Percentiles rank a stretch among this genome's conserved stretches.
Conservation (phyloP, 2,329 filamentous ascomycete species). For the Curvularia verruculosa region DNA sequence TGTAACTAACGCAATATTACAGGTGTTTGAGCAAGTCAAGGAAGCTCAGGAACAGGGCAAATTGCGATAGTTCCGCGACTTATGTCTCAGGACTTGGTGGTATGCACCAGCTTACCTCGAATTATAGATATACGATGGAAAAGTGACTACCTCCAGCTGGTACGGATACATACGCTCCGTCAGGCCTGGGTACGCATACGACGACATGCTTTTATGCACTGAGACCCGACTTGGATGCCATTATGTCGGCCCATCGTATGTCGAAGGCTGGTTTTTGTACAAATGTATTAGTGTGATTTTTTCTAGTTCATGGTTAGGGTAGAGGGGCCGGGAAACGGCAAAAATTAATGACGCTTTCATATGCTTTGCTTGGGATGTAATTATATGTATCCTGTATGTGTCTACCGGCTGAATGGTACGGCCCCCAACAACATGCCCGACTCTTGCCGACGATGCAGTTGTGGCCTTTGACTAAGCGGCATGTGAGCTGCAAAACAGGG, state of each 20-base stretch:
- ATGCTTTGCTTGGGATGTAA: background rate
- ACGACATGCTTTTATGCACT: conserved; percentile 24
- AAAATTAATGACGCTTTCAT: conserved; percentile 4
- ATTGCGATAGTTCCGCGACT: conserved; percentile 35
- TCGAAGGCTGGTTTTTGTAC: conserved; percentile 6
- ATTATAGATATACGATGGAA: conserved; percentile 34
- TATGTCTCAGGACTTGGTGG: conserved; percentile 4
- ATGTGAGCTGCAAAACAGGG: background rate
- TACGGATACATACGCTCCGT: conserved; percentile 29
- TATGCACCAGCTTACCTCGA: conserved; percentile 6
- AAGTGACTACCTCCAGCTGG: conserved; percentile 30
- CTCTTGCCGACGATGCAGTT: background rate
- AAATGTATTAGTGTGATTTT: conserved; percentile 13
- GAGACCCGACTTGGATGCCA: conserved; percentile 13
- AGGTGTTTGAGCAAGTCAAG: conserved; percentile 94
- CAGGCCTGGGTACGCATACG: conserved; percentile 32
- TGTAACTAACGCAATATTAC: conserved; percentile 40
- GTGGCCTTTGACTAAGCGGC: too few species aligned
- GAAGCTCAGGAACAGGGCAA: conserved; percentile 59
- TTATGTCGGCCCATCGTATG: conserved; percentile 17
- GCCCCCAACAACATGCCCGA: conserved; percentile 2
- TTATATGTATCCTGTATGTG: background rate
- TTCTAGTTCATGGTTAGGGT: conserved; percentile 16
- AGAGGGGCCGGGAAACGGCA: conserved; percentile 4
- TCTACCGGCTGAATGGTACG: background rate